Evolutionary conservation across 2,329 filamentous ascomycete genomes (phyloP), one percentile per base, ranked within the genome.

Genomic region (Dryadomyces quercus-mongolicae): DNA sequence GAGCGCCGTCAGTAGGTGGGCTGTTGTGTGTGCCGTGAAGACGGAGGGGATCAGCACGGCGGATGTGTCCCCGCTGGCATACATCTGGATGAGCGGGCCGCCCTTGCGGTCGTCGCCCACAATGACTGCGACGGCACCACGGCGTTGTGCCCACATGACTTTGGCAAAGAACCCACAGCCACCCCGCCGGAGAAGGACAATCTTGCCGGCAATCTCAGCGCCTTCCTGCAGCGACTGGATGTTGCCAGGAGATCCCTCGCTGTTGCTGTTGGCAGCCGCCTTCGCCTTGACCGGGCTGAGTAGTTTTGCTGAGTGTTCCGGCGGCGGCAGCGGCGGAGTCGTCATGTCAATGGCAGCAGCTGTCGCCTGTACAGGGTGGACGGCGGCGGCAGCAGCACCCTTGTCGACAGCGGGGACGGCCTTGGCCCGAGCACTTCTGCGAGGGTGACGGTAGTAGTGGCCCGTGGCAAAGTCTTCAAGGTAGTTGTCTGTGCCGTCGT

Each of bases 91-190:
- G 57, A 98, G 72, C 40, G 86, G 86, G 4, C 90, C 91, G 47
- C 92, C 92, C 57, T 88, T 86, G 55, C 88, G 85, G 67, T 96
- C 87, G 67, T 98, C 93, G 25, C 93, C 93, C 3, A 98, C 91
- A 60, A 98, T 94, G 57, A 98, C 74, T 40, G 88, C 93, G 56
- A 90, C 78, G 20, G 86, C 93, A 22, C 93, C 93, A 64, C 93
- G 81, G 57, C 90, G 80, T 67, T 98, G 93, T 13, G 87, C 89
- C 93, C 93, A 98, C 72, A 94, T 92, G 59, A 93, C 89, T 70
- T 98, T 98, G 66, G 97, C 92, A 57, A 96, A 70, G 67, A 98
- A 98, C 5, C 93, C 93, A 68, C 93, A 98, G 8, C 92, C 93
- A 55, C 93, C 93, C 54, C 93, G 83, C 67, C 88, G 94, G 55